phyloP scores from a whole-genome alignment of 2,329 filamentous ascomycete species.

The Ceratocystis eucalypticola region DNA sequence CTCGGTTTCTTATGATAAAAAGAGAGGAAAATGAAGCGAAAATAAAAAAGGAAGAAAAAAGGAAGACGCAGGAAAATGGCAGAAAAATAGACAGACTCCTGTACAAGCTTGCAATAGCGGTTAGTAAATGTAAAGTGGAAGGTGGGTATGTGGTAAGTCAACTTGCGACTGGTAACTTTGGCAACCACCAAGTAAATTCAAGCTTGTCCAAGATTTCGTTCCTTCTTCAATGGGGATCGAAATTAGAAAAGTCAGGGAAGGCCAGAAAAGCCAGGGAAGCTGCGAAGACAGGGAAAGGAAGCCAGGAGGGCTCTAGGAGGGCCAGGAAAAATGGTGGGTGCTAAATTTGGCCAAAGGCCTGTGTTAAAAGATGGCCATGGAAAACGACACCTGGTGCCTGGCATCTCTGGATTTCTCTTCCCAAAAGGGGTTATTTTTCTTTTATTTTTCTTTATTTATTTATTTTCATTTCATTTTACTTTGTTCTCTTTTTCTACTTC shows the following conservation, averaged over 20 bases:
- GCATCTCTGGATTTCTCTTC: background rate
- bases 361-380: background rate
- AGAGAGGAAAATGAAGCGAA: background rate
- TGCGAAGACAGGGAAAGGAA: background rate
- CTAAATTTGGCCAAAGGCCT: background rate
- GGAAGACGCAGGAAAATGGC: background rate
- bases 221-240: conserved; percentile 3
- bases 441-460: too few relatives aligned
- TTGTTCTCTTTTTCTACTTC: too few relatives aligned
- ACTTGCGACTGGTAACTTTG: background rate
- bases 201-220: background rate
- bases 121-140: background rate
- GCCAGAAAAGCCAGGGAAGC: background rate
- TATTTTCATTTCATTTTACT: too few relatives aligned
- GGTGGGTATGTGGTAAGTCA: background rate
- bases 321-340: background rate
- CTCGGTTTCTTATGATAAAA: background rate
- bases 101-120: background rate
- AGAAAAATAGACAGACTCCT: background rate
- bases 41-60: conserved; percentile 3
- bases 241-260: background rate
- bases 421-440: background rate
- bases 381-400: background rate
- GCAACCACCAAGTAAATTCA: background rate
- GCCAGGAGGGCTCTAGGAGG: background rate